Percentiles rank a stretch among this genome's conserved stretches.
These are phyloP conservation scores for Ogataea methanolica DNA, from an alignment of 805 yeast genomes.

Conservation along the genomic window DNA sequence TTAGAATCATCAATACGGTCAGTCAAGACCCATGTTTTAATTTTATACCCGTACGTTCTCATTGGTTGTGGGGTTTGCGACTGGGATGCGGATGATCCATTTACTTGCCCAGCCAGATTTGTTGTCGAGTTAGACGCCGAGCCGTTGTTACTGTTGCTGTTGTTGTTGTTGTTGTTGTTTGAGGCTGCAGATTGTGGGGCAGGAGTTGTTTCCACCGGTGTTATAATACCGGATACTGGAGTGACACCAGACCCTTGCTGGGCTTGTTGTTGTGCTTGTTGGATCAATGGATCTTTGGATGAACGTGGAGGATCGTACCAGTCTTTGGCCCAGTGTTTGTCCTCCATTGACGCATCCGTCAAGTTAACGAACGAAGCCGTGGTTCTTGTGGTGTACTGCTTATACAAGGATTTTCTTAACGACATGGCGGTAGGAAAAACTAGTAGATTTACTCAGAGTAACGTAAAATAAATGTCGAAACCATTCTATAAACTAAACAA, in stretches of 20 bases:
- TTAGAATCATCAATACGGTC: conserved; percentile 8
- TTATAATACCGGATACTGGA: conserved; percentile 15
- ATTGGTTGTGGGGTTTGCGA: conserved; percentile 25
- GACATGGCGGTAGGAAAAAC: conserved; percentile 23
- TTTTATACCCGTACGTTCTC: conserved; percentile 27
- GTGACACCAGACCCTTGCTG: conserved; percentile 1
- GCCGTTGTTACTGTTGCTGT: neutral
- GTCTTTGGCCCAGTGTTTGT: conserved; percentile 28
- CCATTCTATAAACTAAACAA: too few relatives aligned
- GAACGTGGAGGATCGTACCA: conserved; percentile 31
- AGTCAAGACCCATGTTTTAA: conserved; percentile 30
- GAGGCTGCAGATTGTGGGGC: conserved; percentile 18
- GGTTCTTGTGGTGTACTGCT: conserved; percentile 27
- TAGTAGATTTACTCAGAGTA: neutral
- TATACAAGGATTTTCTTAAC: conserved; percentile 31
- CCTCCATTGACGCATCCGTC: conserved; percentile 15
- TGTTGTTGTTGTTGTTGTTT: neutral
- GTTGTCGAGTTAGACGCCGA: too few relatives aligned
- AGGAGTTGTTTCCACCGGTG: conserved; percentile 21
- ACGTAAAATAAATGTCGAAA: neutral
- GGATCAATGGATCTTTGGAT: conserved; percentile 4
- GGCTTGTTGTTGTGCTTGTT: too few relatives aligned
- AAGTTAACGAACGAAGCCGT: conserved; percentile 17
- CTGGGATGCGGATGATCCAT: conserved; percentile 11
- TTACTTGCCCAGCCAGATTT: neutral